Conservation (phyloP, 2,329 filamentous ascomycete species). For the Trichoderma oligosporum region DNA sequence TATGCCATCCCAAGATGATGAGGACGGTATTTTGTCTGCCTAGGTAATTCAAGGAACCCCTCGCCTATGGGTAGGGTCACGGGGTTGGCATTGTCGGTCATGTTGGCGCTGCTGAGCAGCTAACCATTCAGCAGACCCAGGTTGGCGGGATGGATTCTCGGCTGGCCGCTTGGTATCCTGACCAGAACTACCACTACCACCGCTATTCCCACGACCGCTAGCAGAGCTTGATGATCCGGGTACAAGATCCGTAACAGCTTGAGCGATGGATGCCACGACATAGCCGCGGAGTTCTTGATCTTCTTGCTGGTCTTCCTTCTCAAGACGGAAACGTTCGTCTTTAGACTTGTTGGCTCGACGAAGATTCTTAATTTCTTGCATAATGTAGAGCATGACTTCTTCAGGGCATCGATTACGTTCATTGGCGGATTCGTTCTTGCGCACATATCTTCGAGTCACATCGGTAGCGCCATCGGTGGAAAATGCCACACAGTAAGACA, state of each 20-base stretch:
- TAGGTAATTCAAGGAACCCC: conserved; percentile 31
- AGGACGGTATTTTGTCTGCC: neutral
- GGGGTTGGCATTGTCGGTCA: conserved; percentile 40
- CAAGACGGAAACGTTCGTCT: conserved; percentile 74
- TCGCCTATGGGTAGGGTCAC: conserved; percentile 43
- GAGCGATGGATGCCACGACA: conserved; percentile 69
- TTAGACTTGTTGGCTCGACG: conserved; percentile 82
- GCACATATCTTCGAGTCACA: conserved; percentile 64
- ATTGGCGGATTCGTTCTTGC: conserved; percentile 67
- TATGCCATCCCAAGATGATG: neutral
- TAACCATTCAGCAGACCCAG: conserved; percentile 49
- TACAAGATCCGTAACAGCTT: conserved; percentile 66
- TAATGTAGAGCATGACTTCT: conserved; percentile 84
- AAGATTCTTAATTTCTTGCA: conserved; percentile 83
- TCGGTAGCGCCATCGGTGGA: conserved; percentile 78
- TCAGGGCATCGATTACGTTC: conserved; percentile 79
- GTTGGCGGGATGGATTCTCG: conserved; percentile 54
- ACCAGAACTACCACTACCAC: conserved; percentile 28
- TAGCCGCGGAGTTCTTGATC: conserved; percentile 71
- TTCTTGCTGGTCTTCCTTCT: conserved; percentile 75
- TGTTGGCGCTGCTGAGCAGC: conserved; percentile 45
- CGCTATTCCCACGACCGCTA: conserved; percentile 20
- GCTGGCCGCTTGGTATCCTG: conserved; percentile 60
- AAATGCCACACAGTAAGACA: conserved; percentile 96
- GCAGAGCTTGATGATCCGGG: conserved; percentile 42